These are phyloP conservation scores for Phascolomyces articulosus DNA, from an alignment of 371 early-diverging fungal genomes.

Conservation along the genomic window DNA sequence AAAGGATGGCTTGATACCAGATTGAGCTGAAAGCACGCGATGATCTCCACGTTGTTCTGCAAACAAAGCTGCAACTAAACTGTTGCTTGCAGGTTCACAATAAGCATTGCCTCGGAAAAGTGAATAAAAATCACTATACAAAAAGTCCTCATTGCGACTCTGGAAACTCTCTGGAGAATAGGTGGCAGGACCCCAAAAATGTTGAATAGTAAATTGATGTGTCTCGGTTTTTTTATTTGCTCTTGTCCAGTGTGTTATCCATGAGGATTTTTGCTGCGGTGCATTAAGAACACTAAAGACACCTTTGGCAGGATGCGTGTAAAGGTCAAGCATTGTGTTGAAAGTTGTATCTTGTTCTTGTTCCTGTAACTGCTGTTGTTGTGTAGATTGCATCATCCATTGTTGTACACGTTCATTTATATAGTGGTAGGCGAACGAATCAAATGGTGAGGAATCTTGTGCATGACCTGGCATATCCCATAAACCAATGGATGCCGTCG, in stretches of 20 bases:
- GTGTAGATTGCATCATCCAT: constrained; percentile 52
- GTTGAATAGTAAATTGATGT: constrained; percentile 70
- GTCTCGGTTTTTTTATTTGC: constrained; percentile 43
- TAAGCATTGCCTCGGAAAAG: constrained; percentile 66
- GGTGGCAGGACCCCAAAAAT: constrained; percentile 75
- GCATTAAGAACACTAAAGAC: constrained; percentile 61
- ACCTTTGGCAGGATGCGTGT: constrained; percentile 52
- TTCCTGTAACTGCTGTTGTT: not conserved
- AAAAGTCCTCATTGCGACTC: constrained; percentile 70
- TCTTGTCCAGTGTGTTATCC: constrained; percentile 34
- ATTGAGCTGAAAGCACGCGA: constrained; percentile 32
- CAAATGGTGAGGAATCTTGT: constrained; percentile 42
- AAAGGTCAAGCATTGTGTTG: constrained; percentile 19
- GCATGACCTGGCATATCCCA: constrained; percentile 64
- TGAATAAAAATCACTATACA: constrained; percentile 80
- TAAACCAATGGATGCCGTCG: constrained; percentile 68
- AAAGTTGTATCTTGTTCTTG: not conserved
- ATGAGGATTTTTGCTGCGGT: constrained; percentile 34
- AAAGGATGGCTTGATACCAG: constrained; percentile 48
- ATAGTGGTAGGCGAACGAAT: constrained; percentile 77
- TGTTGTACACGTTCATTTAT: constrained; percentile 82
- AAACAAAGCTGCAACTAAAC: constrained; percentile 81
- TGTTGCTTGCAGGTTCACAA: constrained; percentile 61
- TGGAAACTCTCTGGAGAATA: constrained; percentile 76
- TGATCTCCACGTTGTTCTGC: constrained; percentile 55